Evolutionary conservation across 2,329 filamentous ascomycete genomes (phyloP).

Genomic region (Arthrobotrys megalospora): DNA sequence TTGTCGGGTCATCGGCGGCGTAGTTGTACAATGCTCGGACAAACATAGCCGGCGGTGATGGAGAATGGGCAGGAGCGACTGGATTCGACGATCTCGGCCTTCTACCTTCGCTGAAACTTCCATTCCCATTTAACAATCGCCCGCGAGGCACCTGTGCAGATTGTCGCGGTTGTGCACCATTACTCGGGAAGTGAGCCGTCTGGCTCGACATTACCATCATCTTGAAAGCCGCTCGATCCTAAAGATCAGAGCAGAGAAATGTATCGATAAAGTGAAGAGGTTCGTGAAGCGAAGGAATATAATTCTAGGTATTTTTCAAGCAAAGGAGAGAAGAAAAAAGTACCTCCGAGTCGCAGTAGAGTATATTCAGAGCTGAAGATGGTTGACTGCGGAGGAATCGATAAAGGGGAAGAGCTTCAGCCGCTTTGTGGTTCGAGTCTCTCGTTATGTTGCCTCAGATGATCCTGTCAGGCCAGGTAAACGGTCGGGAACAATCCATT

Average conservation of each 20-base stretch:
- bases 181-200: conserved; percentile 55
- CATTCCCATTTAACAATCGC: conserved; percentile 70
- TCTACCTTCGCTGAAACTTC: conserved; percentile 67
- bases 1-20: conserved; percentile 95
- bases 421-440: conserved; percentile 24
- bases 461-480: conserved; percentile 48
- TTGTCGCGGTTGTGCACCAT: conserved; percentile 51
- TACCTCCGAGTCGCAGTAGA: neutral
- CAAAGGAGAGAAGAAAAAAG: conserved; percentile 13
- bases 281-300: conserved; percentile 31
- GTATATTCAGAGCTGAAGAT: conserved; percentile 4
- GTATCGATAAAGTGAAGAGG: conserved; percentile 13
- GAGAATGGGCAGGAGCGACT: conserved; percentile 51
- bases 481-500: conserved; percentile 57
- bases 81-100: conserved; percentile 58
- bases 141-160: conserved; percentile 50
- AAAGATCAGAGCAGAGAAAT: conserved; percentile 34
- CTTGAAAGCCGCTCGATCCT: conserved; percentile 40
- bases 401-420: conserved; percentile 36
- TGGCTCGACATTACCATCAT: conserved; percentile 62
- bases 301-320: conserved; percentile 4
- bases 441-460: conserved; percentile 47
- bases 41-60: conserved; percentile 80
- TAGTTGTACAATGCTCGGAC: conserved; percentile 98
- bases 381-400: conserved; percentile 2